Evolutionary conservation across 2,329 filamentous ascomycete genomes (phyloP), one percentile per base, ranked within the genome.

Genomic region (Elsinoe fawcettii): DNA sequence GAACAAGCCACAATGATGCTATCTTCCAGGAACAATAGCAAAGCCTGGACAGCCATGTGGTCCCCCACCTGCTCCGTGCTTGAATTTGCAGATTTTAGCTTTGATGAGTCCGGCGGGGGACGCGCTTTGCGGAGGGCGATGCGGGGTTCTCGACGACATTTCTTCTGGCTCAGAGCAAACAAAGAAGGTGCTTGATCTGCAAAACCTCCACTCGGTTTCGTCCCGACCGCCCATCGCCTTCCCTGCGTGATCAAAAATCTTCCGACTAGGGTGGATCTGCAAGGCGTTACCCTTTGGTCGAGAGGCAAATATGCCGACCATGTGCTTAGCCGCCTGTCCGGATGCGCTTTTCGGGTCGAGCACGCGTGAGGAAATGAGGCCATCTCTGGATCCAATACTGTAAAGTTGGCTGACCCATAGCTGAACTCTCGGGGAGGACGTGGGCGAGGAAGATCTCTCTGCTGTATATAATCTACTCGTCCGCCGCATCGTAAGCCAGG

Each of bases 171-270:
- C 20, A 25, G 41, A 39, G 49, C 49, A 53, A 53, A 53, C 11
- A 53, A 22, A 53, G 49, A 53, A 53, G 49, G 49, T 53, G 49
- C 30, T 36, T 53, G 49, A 53, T 53, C 49, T 37, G 49, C 49
- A 39, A 51, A n/a, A 20, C 41, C 20, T 39, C 49, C 49, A 53
- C 49, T 53, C 49, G 49, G 30, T 53, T 37, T 39, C 20, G 30
- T 39, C 30, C 49, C 49, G 30, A 53, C 49, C 49, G 32, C 3
- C 23, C 22, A 20, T 39, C 32, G 49, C 30, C 32, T 22, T 25
- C 20, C 30, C 25, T 34, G 49, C 49, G 32, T 53, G 49, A 53
- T 22, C 49, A 37, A n/a, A 22, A 53, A 34, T 37, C 30, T 25
- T 25, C 49, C 30, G 25, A 23, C 32, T 37, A 18, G 9, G 32